Conservation (phyloP, 345 rosid genomes). For the Sisymbrium irio region DNA sequence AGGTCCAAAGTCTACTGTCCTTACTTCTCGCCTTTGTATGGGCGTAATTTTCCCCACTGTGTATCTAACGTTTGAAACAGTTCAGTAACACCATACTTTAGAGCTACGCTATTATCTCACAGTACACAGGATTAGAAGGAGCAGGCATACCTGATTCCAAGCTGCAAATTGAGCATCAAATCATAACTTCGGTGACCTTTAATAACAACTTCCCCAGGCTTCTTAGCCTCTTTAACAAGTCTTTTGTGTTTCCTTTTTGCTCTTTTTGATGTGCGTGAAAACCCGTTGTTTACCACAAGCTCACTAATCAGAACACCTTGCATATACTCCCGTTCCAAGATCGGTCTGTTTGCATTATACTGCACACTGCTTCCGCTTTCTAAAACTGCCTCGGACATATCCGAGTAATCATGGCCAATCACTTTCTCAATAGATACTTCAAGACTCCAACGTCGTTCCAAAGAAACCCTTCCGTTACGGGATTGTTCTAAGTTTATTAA, state of each 20-base stretch:
- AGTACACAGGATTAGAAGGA: slow-evolving; percentile 9
- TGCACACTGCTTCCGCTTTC: slow-evolving; percentile 45
- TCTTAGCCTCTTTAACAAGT: slow-evolving; percentile 75
- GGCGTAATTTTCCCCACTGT: slow-evolving; percentile 99
- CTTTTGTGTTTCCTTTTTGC: slow-evolving; percentile 64
- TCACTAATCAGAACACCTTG: slow-evolving; percentile 96
- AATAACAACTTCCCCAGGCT: slow-evolving; percentile 90
- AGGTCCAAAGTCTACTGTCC: slow-evolving; percentile 87
- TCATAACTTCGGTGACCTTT: slow-evolving; percentile 98
- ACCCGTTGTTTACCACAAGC: slow-evolving; percentile 65
- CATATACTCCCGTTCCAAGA: slow-evolving; percentile 91
- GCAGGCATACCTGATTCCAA: slow-evolving; percentile 80
- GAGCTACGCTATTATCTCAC: not conserved
- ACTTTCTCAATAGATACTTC: slow-evolving; percentile 96
- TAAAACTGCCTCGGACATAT: slow-evolving; percentile 44
- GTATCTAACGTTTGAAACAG: slow-evolving; percentile 51
- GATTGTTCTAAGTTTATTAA: slow-evolving; percentile 78
- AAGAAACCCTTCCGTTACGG: slow-evolving; percentile 61
- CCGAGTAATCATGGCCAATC: slow-evolving; percentile 78
- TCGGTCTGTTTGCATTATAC: slow-evolving; percentile 46
- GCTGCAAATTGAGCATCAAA: slow-evolving; percentile 93
- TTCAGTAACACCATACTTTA: slow-evolving; percentile 4
- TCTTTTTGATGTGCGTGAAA: slow-evolving; percentile 73
- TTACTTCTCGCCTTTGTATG: slow-evolving; percentile 83
- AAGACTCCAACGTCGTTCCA: slow-evolving; percentile 97